Evolutionary conservation across 345 rosid species (phyloP).

Genomic region (Chamaenerion angustifolium): DNA sequence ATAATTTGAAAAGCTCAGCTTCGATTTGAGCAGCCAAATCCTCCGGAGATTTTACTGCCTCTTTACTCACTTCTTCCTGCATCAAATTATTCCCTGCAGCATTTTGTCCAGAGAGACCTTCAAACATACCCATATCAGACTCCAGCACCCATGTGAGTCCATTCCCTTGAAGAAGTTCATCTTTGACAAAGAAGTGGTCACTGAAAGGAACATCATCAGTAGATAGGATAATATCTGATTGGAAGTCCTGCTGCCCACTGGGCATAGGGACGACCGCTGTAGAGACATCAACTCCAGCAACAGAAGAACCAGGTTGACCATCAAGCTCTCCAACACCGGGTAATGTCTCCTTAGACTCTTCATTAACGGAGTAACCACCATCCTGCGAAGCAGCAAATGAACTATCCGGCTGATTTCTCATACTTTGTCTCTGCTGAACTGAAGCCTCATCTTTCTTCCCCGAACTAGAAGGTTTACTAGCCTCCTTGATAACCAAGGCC

Average conservation of each 20-base stretch:
- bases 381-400: conserved; percentile 10
- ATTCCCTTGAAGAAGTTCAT: conserved; percentile 91
- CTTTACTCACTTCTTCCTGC: conserved; percentile 11
- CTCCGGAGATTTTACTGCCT: conserved; percentile 24
- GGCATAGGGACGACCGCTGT: conserved; percentile 8
- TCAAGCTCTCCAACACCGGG: conserved; percentile 13
- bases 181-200: conserved; percentile 60
- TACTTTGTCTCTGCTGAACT: conserved; percentile 7
- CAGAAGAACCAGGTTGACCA: conserved; percentile 9
- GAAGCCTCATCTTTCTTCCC: conserved; percentile 26
- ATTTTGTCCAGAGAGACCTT: conserved; percentile 16
- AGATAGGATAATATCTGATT: conserved; percentile 24
- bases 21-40: conserved; percentile 54
- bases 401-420: conserved; percentile 16
- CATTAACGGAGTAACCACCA: conserved; percentile 8
- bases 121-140: conserved; percentile 24
- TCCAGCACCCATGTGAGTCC: conserved; percentile 85
- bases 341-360: conserved; percentile 15
- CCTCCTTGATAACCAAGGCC: conserved; percentile 42
- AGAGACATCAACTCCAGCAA: conserved; percentile 11
- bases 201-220: conserved; percentile 54
- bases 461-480: conserved; percentile 19
- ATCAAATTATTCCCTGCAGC: conserved; percentile 10
- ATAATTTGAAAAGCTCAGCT: conserved; percentile 60
- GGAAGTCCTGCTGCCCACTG: conserved; percentile 29